Percentiles rank a stretch among this genome's conserved stretches.
Conservation (phyloP, 2,329 filamentous ascomycete species). For the Pseudogymnoascus sp. region DNA sequence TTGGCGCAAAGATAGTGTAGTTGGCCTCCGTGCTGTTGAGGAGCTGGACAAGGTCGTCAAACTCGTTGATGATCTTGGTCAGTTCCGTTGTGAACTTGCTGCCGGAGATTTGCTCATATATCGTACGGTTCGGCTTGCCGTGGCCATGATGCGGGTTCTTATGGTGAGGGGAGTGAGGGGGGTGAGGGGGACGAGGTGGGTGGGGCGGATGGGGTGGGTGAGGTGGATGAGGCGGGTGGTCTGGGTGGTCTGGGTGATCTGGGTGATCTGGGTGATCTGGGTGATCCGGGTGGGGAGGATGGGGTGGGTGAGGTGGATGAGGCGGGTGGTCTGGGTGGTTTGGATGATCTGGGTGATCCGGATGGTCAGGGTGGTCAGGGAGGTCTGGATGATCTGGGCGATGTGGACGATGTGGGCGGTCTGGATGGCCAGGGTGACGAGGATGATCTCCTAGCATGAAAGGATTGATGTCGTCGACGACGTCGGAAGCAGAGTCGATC, state of each 20-base stretch:
- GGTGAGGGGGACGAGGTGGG: constrained; percentile 22
- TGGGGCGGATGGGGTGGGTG: constrained; percentile 11
- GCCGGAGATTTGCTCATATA: constrained; percentile 71
- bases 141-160: constrained; percentile 21
- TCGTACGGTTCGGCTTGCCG: constrained; percentile 55
- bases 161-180: constrained; percentile 26
- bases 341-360: constrained; percentile 27
- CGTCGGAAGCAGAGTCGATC: constrained; percentile 28
- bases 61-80: constrained; percentile 64
- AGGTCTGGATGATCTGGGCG: neutral
- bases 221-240: neutral
- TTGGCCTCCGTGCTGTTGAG: constrained; percentile 70
- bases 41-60: constrained; percentile 60
- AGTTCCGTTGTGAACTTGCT: constrained; percentile 73
- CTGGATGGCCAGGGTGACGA: neutral
- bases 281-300: neutral
- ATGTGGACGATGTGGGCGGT: neutral
- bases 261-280: constrained; percentile 15
- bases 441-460: constrained; percentile 12
- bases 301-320: constrained; percentile 5
- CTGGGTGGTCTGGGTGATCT: constrained; percentile 24
- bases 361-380: neutral
- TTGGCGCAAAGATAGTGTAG: constrained; percentile 75
- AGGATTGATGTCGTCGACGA: constrained; percentile 28
- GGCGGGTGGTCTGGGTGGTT: constrained; percentile 11